Evolutionary conservation across 2,329 filamentous ascomycete species (phyloP), one percentile per base, ranked within the genome.

Genomic region (Cordyceps pruinosa): DNA sequence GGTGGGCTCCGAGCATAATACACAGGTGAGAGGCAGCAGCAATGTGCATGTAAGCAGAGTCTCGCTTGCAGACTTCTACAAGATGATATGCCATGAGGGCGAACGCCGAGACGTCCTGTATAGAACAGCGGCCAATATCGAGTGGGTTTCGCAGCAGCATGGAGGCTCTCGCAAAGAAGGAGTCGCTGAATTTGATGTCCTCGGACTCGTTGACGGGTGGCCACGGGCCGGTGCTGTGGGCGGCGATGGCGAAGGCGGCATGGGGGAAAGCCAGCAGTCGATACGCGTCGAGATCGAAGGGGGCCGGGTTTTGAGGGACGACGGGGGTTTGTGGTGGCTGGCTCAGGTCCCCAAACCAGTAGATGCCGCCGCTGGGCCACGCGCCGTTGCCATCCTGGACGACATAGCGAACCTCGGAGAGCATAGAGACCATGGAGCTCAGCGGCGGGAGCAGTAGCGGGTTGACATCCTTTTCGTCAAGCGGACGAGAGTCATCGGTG

Each of bases 81-180:
- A 79, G 66, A 61, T 79, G 80, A 51, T 78, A 69, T 8, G 73
- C 73, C 73, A 80, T 76, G 55, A 81, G 66, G 2, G 73, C 73
- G 30, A 80, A 65, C 1, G 72, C 68, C 0, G 75, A 69, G 3
- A 79, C 72, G 51, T 79, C 75, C 41, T 68, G 67, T n/a, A 74
- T 70, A 15, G 71, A 73, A 58, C 70, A 70, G 17, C 62, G 67
- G 0, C 67, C 71, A 25, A 74, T 70, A 53, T 79, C 76, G 23
- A 79, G 70, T 0, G 76, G 75, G 57, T 79, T 78, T 9, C 76
- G 75, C 3, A 80, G 61, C 7, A 79, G 69, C 44, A 65, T 59
- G 21, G 69, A 69, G 7, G 78, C 77, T 19, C 72, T 69, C 4
- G 73, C 70, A 60, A 78, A 79, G 65, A 70, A 78, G 5, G 65